Percentiles rank a stretch among this genome's conserved stretches.
phyloP scores from a whole-genome alignment of 106 monocot genomes.

The Allium cepa region DNA sequence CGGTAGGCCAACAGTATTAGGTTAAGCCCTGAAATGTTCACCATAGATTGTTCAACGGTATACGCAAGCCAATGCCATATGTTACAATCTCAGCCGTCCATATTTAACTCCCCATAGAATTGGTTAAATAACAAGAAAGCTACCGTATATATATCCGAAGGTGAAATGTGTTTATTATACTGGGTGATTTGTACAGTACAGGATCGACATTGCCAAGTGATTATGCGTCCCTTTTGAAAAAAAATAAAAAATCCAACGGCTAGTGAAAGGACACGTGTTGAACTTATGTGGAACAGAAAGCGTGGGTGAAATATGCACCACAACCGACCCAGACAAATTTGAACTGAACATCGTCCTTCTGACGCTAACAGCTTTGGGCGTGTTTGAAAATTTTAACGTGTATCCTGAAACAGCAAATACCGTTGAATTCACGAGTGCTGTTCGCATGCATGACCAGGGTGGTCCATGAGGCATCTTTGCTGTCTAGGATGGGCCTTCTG shows the following conservation, averaged over 20 bases:
- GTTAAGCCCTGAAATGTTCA: slow-evolving; percentile 1
- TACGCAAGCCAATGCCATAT: not conserved
- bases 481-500: too few relatives aligned
- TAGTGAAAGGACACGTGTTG: not conserved
- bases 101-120: not conserved
- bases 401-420: too few relatives aligned
- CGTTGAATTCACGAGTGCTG: slow-evolving; percentile 1
- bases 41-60: not conserved
- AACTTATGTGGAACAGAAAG: not conserved
- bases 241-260: not conserved
- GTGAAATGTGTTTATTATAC: not conserved
- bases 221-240: not conserved
- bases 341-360: not conserved
- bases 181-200: slow-evolving; percentile 1
- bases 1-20: not conserved
- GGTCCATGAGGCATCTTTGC: not conserved
- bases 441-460: not conserved
- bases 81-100: not conserved
- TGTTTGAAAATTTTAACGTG: too few relatives aligned
- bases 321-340: not conserved
- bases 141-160: not conserved
- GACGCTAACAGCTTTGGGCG: too few relatives aligned
- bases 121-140: slow-evolving; percentile 1
- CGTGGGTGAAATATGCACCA: not conserved
- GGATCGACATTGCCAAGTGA: not conserved